phyloP scores from a whole-genome alignment of 2,329 filamentous ascomycete species.

The Tolypocladium tropicale region DNA sequence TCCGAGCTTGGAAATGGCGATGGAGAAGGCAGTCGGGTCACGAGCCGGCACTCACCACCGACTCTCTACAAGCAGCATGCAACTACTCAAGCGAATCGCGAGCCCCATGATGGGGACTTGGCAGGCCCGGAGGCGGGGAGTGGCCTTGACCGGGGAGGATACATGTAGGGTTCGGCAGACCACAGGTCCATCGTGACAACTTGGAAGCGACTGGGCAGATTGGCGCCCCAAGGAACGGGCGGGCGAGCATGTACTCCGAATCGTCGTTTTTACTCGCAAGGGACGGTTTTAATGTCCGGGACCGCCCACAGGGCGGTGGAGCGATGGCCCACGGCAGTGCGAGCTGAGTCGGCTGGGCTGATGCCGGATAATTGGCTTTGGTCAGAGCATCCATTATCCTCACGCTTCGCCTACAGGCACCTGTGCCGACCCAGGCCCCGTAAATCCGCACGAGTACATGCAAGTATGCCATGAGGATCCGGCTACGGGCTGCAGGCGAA shows the following conservation, averaged over 20 bases:
- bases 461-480: not conserved
- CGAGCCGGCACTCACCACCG: not conserved
- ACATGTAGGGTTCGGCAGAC: not conserved
- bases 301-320: not conserved
- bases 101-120: not conserved
- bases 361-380: too few species aligned
- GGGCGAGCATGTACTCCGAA: too few species aligned
- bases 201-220: not conserved
- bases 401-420: too few species aligned
- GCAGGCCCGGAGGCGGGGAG: not conserved
- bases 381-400: too few species aligned
- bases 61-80: not conserved
- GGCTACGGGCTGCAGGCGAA: not conserved
- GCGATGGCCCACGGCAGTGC: not conserved
- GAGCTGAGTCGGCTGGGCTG: not conserved
- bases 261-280: too few species aligned
- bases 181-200: not conserved
- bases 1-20: not conserved
- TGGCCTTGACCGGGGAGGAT: not conserved
- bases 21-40: not conserved
- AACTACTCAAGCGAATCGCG: not conserved
- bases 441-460: too few species aligned
- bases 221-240: not conserved
- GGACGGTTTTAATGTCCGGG: too few species aligned
- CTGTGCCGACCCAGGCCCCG: too few species aligned